Evolutionary conservation across 2,329 filamentous ascomycete genomes (phyloP), one percentile per base, ranked within the genome.

Genomic region (Sporothrix humicola): DNA sequence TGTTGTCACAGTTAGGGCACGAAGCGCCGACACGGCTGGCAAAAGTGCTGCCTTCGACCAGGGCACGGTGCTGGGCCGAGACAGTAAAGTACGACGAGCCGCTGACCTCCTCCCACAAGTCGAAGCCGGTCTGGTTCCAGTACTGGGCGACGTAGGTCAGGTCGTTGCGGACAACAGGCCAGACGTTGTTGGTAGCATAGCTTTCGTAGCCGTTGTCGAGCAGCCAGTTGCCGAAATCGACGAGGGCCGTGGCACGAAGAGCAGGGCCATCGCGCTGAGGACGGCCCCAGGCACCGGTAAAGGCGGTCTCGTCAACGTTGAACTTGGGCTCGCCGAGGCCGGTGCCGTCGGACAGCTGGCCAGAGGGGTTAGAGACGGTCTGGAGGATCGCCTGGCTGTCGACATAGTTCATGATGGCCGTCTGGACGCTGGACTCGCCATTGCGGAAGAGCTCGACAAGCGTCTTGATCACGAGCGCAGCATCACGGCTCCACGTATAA

Each of bases 91-190:
- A 96, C 0, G 92, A 94, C 26, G 88, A 90, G 56, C 92, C 92
- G 31, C 85, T 84, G 15, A 95, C 88, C 80, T 96, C 93, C 80
- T 96, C 93, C 93, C 93, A 96, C 2, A 97, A 86, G 80, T 97
- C 93, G 78, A 90, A 96, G 6, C 87, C 87, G 0, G 87, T 88
- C 76, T 85, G 81, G 79, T 88, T 89, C 89, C 91, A 93, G 82
- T 93, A 93, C 78, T 93, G 88, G 0, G 89, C 87, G 7, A 93
- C 89, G 76, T 95, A 96, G 61, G 86, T 86, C 48, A 97, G 85
- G 78, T 96, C 93, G 77, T 94, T 95, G 66, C 86, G 85, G 65
- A 94, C 88, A 71, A 95, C 84, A 2, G 93, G 93, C 92, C 92
- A 95, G 59, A 93, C 83, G 61, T 87, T 85, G 63, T 83, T 80